Evolutionary conservation across 2,329 filamentous ascomycete species (phyloP), one percentile per base, ranked within the genome.

Genomic region (Sclerotinia glacialis): DNA sequence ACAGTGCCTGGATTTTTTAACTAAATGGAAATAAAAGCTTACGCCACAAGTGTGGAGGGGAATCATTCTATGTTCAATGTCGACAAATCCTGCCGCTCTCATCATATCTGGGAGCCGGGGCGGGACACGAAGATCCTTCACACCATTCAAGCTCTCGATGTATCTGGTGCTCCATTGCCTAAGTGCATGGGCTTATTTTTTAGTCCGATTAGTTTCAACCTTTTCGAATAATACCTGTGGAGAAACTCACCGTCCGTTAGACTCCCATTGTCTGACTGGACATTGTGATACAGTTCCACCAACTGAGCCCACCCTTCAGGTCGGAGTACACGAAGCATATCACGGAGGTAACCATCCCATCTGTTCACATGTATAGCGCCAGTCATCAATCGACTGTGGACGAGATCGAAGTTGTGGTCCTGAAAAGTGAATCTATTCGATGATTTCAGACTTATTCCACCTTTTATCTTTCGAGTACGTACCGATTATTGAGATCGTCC

Each of bases 261-360:
- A n/a, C 86, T 87, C 6, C 92, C 92, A 73, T 91, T 96, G 72
- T 94, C 87, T 0, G 92, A 96, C 76, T 96, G 93, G 34, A 91
- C 87, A 70, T 92, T 92, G 77, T 89, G 89, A 74, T 96, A 92
- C 72, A 93, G 85, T 75, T 97, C 93, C n/a, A 91, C 85, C 83
- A 96, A 88, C 75, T 97, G 92, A 67, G 90, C 84, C 92, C 92
- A 97, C 1, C 93, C 93, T 2, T 88, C 89, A 7, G 87, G 89
- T 61, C 86, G 89, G 69, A 93, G 80, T 12, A 92, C 83, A 28
- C 86, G 83, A 70, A 86, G 85, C 68, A 96, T 90, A 72, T 97
- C 93, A 71, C 82, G 81, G 70, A 96, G 78, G 77, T 96, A 97
- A 42, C 83, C 82, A 65, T 80, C 78, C 93, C 93, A 97, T 76